Evolutionary conservation across 2,329 filamentous ascomycete species (phyloP).

Genomic region (Fusarium piperis): DNA sequence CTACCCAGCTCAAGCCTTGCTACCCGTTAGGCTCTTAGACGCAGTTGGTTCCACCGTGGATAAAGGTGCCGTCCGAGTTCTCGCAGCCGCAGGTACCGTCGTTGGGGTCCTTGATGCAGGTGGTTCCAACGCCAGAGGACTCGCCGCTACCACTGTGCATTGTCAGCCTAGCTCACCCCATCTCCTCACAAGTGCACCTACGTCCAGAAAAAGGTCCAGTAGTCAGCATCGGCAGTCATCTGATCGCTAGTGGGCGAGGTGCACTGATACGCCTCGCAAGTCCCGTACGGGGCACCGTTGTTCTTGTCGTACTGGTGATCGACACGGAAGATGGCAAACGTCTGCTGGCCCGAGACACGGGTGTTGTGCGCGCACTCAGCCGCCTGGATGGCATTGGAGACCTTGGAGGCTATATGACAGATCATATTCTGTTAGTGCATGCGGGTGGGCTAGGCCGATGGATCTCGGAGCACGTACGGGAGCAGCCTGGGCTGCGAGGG

Average conservation of each 20-base stretch:
- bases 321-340: constrained; percentile 37
- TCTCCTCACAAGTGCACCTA: constrained; percentile 3
- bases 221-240: constrained; percentile 29
- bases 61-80: constrained; percentile 37
- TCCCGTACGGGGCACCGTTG: constrained; percentile 39
- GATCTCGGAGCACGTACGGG: constrained; percentile 15
- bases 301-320: constrained; percentile 40
- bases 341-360: constrained; percentile 37
- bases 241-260: constrained; percentile 22
- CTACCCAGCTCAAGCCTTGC: neutral
- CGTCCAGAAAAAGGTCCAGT: constrained; percentile 43
- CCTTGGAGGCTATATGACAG: constrained; percentile 30
- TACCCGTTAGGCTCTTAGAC: neutral
- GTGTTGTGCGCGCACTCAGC: constrained; percentile 42
- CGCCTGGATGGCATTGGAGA: constrained; percentile 38
- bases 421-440: neutral
- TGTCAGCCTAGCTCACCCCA: neutral
- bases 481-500: constrained; percentile 31
- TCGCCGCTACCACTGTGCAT: constrained; percentile 26
- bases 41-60: constrained; percentile 31
- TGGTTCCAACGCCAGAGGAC: constrained; percentile 35
- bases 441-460: neutral
- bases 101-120: constrained; percentile 37
- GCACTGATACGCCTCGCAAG: constrained; percentile 35
- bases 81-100: constrained; percentile 39